phyloP scores from a whole-genome alignment of 352 stramenopile species.

The Phytopythium ostracodes region DNA sequence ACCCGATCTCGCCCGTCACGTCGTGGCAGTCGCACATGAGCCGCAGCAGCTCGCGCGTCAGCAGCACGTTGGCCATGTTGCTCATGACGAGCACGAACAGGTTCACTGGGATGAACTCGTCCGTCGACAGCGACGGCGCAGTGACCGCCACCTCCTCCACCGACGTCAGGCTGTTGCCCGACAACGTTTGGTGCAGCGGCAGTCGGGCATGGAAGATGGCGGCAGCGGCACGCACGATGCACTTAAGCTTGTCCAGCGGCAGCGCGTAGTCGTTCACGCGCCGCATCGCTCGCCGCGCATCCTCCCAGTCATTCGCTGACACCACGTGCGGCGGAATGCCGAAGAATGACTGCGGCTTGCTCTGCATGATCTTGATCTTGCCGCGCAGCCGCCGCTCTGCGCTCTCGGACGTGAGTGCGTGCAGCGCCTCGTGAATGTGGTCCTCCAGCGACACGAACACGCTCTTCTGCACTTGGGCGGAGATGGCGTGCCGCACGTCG shows the following conservation, averaged over 20 bases:
- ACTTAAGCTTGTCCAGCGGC: constrained; percentile 70
- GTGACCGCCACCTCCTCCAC: constrained; percentile 23
- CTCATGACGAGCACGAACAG: constrained; percentile 56
- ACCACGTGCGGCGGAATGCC: constrained; percentile 43
- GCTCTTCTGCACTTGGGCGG: constrained; percentile 40
- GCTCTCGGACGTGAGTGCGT: constrained; percentile 43
- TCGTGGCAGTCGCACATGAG: constrained; percentile 57
- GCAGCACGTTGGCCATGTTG: constrained; percentile 38
- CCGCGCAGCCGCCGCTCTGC: constrained; percentile 37
- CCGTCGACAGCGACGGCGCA: constrained; percentile 44
- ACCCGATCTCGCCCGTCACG: constrained; percentile 60
- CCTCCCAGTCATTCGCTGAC: constrained; percentile 50
- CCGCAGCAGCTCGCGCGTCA: constrained; percentile 49
- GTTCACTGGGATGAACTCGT: constrained; percentile 64
- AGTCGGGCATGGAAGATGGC: constrained; percentile 40
- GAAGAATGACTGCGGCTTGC: constrained; percentile 50
- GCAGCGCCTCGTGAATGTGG: constrained; percentile 50
- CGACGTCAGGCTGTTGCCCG: constrained; percentile 23
- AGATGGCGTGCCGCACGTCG: constrained; percentile 52
- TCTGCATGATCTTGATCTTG: constrained; percentile 55
- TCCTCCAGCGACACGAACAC: constrained; percentile 59
- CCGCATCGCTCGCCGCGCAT: constrained; percentile 45
- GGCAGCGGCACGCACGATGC: constrained; percentile 49
- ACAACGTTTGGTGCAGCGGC: constrained; percentile 15
- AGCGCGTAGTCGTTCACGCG: constrained; percentile 54